Base-by-base conservation (phyloP, 2,329 filamentous ascomycete species). In the Xylaria hypoxylon region DNA sequence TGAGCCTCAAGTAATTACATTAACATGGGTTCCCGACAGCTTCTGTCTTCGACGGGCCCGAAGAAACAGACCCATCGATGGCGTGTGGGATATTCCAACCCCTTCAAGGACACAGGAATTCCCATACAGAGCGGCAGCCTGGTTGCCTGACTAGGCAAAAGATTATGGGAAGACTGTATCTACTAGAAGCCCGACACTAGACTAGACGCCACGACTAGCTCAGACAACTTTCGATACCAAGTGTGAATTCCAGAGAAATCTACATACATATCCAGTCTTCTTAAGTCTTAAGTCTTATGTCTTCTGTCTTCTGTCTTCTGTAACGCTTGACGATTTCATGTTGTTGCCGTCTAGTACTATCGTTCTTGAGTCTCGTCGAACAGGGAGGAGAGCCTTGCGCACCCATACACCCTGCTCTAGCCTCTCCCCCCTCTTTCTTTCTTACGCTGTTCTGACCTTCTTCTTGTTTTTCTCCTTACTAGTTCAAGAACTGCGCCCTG, bases 1-100 rank as follows among this genome's bases (percentile, higher is more conserved):
- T 26, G 19, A 58, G 53, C 19, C 38, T 42, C 33, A 50, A 42
- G n/a, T n/a, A n/a, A n/a, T n/a, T 62, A 62, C 52, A 47, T 63
- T 52, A 64, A 33, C 28, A 38, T 28, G 8, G 19, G 5, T 35
- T 40, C 31, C 53, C 47, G 48, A 40, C 55, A 22, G 47, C 24
- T 52, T 40, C 17, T 17, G 33, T 33, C 26, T 5, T 50, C 22
- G 17, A 26, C 26, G 10, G 10, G 15, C n/a, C 31, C n/a, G 17
- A 22, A 50, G 26, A 52, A 28, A 15, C 38, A 42, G 15, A 35
- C 42, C n/a, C 15, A 2, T 19, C n/a, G 15, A 11, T 40, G 28
- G 15, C 42, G 42, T 42, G n/a, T 33, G 11, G 19, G 11, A n/a
- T 11, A 24, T 2, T 15, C 13, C 22, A 42, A 13, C 3, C 17